Evolutionary conservation across 2,329 filamentous ascomycete genomes (phyloP).

Genomic region (Penicillium hesseltinei): DNA sequence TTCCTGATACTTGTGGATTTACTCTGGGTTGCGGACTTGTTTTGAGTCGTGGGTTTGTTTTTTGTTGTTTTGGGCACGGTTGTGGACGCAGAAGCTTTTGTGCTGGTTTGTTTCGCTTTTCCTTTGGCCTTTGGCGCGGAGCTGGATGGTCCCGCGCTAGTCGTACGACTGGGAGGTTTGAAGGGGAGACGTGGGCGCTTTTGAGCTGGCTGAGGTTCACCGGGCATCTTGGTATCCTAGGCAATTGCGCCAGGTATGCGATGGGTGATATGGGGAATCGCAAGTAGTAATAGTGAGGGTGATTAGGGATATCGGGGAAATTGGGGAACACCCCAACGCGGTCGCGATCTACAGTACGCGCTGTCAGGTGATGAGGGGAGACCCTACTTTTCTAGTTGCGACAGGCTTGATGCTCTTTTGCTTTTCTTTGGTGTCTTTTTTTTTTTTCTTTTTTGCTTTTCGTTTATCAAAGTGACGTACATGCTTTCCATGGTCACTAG

Average conservation of each 20-base stretch:
- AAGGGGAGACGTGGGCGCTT: constrained; percentile 45
- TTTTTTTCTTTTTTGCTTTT: not conserved
- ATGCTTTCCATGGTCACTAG: not conserved
- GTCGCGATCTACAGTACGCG: constrained; percentile 20
- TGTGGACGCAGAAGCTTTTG: constrained; percentile 10
- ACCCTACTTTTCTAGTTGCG: not conserved
- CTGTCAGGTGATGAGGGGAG: constrained; percentile 21
- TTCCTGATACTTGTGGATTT: constrained; percentile 15
- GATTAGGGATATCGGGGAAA: not conserved
- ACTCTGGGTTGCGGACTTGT: constrained; percentile 9
- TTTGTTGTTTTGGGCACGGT: constrained; percentile 2
- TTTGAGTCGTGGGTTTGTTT: constrained; percentile 9
- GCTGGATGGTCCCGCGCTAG: constrained; percentile 24
- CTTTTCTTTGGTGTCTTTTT: not conserved
- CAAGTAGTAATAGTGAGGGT: not conserved
- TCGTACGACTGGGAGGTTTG: constrained; percentile 43
- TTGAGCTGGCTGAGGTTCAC: constrained; percentile 30
- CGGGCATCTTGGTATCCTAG: constrained; percentile 22
- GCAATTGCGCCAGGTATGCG: too few relatives aligned
- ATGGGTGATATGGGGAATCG: not conserved
- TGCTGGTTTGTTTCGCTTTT: constrained; percentile 18
- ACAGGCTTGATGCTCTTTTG: not conserved
- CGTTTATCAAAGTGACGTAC: not conserved
- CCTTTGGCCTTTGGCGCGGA: constrained; percentile 22
- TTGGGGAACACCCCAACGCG: constrained; percentile 6